phyloP scores from a whole-genome alignment of 2,329 filamentous ascomycete genomes.

The Fusarium coicis region DNA sequence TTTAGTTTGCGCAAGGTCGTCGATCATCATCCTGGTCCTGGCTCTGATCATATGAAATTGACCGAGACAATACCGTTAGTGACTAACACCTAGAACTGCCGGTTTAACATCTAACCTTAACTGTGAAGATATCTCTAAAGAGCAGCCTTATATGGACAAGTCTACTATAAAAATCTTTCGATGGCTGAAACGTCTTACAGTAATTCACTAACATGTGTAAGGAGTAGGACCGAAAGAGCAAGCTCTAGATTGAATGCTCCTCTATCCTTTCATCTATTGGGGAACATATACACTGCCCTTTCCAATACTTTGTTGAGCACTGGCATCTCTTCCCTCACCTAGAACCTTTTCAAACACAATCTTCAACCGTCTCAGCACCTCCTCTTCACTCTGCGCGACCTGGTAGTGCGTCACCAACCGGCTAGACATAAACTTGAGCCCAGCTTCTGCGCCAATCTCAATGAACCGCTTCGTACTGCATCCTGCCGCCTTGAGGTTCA shows the following conservation, averaged over 20 bases:
- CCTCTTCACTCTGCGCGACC: constrained; percentile 69
- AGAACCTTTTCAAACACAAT: constrained; percentile 60
- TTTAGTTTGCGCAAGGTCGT: constrained; percentile 3
- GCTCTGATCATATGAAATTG: constrained; percentile 15
- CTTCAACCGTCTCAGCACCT: constrained; percentile 67
- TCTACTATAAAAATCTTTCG: neutral
- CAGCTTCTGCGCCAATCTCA: constrained; percentile 54
- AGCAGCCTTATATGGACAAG: neutral
- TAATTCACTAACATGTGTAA: neutral
- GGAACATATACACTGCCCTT: constrained; percentile 42
- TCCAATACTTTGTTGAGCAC: constrained; percentile 33
- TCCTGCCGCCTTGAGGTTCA: constrained; percentile 74
- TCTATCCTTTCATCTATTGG: constrained; percentile 21
- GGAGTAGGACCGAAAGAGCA: neutral
- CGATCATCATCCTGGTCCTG: constrained; percentile 15
- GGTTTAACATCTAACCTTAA: neutral
- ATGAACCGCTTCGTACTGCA: constrained; percentile 53
- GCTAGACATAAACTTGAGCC: constrained; percentile 54
- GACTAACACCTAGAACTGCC: neutral
- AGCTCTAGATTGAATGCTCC: neutral
- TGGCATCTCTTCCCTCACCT: constrained; percentile 26
- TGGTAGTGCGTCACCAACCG: constrained; percentile 66
- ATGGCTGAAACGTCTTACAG: neutral
- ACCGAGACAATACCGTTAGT: neutral
- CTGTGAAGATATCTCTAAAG: neutral